Conservation (phyloP, 352 stramenopile genomes). For the Blastocystis sp. region DNA sequence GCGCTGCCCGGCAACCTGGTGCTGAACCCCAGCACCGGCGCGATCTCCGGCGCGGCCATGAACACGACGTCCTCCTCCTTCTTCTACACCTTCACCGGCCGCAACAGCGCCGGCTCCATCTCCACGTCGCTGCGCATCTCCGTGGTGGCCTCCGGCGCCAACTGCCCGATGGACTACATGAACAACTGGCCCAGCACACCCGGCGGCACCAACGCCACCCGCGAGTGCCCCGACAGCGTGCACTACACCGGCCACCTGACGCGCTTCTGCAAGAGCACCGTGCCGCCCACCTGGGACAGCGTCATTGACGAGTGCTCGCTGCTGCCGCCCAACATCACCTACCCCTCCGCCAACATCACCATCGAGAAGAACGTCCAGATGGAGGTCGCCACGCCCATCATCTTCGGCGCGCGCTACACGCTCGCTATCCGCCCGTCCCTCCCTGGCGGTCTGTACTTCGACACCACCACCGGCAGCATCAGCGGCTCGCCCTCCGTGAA, state of each 20-base stretch:
- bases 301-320: constrained; percentile 36
- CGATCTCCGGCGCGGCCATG: constrained; percentile 29
- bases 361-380: constrained; percentile 63
- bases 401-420: constrained; percentile 47
- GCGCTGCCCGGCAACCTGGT: constrained; percentile 27
- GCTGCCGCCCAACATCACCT: constrained; percentile 64
- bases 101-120: constrained; percentile 67
- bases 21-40: constrained; percentile 30
- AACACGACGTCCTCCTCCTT: constrained; percentile 43
- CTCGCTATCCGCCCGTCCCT: constrained; percentile 19
- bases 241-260: constrained; percentile 51
- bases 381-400: constrained; percentile 5
- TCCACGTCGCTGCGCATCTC: constrained; percentile 51
- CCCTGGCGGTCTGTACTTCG: constrained; percentile 55
- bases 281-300: constrained; percentile 30
- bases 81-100: constrained; percentile 65
- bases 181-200: constrained; percentile 7
- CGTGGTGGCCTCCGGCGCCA: constrained; percentile 32
- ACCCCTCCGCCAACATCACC: constrained; percentile 51
- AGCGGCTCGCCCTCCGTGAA: constrained; percentile 35
- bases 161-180: constrained; percentile 17
- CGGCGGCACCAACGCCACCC: constrained; percentile 44
- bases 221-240: constrained; percentile 14
- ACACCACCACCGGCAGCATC: constrained; percentile 16
- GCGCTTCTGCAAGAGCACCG: constrained; percentile 16